Percentiles rank a stretch among this genome's conserved stretches.
Evolutionary conservation across 192 early-diverging fungal genomes (phyloP).

Genomic region (Chytriomyces confervae): DNA sequence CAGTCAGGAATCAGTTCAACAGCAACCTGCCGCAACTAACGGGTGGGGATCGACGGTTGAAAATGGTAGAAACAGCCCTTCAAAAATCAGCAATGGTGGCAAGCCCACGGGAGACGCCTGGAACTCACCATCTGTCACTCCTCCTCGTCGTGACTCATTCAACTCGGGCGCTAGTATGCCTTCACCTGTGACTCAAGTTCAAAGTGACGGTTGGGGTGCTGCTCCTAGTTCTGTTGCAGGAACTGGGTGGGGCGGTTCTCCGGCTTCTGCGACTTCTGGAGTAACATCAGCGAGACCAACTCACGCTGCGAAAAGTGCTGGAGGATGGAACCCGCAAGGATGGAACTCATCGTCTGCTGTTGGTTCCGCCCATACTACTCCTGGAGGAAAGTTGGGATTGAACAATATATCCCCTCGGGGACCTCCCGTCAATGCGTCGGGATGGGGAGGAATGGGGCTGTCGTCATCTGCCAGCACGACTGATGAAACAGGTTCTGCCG

Average conservation of each 20-base stretch:
- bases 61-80: slow-evolving; percentile 12
- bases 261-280: neutral
- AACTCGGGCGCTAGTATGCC: neutral
- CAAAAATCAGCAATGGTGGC: neutral
- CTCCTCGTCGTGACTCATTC: neutral
- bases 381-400: too few species aligned
- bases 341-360: neutral
- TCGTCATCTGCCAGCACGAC: too few species aligned
- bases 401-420: neutral
- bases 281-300: neutral
- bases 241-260: neutral
- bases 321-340: slow-evolving; percentile 26
- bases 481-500: too few species aligned
- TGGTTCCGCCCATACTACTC: too few species aligned
- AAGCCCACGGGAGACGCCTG: slow-evolving; percentile 5
- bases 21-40: too few species aligned
- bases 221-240: neutral
- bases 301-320: neutral
- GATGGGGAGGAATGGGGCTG: too few species aligned
- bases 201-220: neutral
- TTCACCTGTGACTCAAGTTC: neutral
- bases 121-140: neutral
- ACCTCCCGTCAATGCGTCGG: slow-evolving; percentile 1
- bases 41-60: neutral
- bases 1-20: neutral